A percentile compares a stretch with the other conserved stretches of the same genome.
These are phyloP conservation scores for Sporothrix brunneoviolacea DNA, from an alignment of 2,329 filamentous ascomycete genomes.

Conservation along the genomic window DNA sequence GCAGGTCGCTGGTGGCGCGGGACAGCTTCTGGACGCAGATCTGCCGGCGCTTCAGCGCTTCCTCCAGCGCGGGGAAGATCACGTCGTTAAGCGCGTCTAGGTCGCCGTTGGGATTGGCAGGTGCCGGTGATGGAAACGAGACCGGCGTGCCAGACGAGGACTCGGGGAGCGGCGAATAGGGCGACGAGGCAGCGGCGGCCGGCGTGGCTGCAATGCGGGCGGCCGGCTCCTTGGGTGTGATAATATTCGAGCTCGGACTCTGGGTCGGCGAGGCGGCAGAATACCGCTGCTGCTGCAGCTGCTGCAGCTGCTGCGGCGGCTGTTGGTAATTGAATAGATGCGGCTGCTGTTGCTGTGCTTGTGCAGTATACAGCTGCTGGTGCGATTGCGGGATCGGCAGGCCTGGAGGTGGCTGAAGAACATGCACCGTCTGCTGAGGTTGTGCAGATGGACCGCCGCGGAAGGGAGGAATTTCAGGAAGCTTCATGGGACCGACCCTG, in stretches of 20 bases:
- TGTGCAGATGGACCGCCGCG: slow-evolving; percentile 29
- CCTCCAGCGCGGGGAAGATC: slow-evolving; percentile 85
- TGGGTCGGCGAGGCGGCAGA: not conserved
- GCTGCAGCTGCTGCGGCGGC: slow-evolving; percentile 1
- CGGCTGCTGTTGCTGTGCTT: not conserved
- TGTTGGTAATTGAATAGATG: slow-evolving; percentile 6
- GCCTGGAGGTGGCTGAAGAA: slow-evolving; percentile 9
- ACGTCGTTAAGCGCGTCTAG: slow-evolving; percentile 85
- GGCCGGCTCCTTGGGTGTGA: not conserved
- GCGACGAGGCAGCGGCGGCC: not conserved
- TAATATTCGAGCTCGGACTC: slow-evolving; percentile 14
- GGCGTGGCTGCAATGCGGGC: too few relatives aligned
- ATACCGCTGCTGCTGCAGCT: not conserved
- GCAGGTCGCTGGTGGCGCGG: slow-evolving; percentile 14
- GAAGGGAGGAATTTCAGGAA: slow-evolving; percentile 52
- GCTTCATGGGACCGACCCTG: slow-evolving; percentile 34
- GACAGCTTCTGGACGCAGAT: slow-evolving; percentile 51
- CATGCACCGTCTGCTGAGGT: slow-evolving; percentile 18
- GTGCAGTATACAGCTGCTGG: not conserved
- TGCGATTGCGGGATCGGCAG: not conserved
- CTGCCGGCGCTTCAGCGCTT: slow-evolving; percentile 76
- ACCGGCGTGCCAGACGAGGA: slow-evolving; percentile 22
- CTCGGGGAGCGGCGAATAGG: slow-evolving; percentile 15
- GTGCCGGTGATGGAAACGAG: slow-evolving; percentile 51
- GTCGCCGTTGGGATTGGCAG: slow-evolving; percentile 56